Conservation (phyloP, 2,329 filamentous ascomycete species). For the Amesomyces nigricolor region DNA sequence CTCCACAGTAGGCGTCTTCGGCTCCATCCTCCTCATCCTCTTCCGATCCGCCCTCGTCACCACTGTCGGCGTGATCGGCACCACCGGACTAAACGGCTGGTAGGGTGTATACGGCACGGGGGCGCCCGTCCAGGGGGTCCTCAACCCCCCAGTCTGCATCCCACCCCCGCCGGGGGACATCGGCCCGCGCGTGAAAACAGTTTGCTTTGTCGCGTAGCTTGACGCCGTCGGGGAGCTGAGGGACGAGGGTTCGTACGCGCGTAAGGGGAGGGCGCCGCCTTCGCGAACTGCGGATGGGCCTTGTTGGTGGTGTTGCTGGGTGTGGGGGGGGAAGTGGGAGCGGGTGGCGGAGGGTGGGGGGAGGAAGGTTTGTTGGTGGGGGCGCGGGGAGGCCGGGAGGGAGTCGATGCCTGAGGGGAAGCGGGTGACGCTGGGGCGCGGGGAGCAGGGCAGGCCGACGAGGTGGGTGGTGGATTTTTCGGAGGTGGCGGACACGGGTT, state of each 20-base stretch:
- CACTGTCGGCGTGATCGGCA: conserved; percentile 71
- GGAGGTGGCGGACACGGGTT: conserved; percentile 48
- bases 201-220: conserved; percentile 52
- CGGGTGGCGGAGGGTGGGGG: conserved; percentile 22
- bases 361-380: conserved; percentile 38
- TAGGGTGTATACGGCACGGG: conserved; percentile 71
- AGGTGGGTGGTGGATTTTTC: conserved; percentile 47
- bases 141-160: conserved; percentile 52
- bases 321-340: conserved; percentile 3
- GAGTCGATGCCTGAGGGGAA: conserved; percentile 41
- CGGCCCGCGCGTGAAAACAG: conserved; percentile 55
- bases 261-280: conserved; percentile 53
- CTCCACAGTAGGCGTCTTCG: conserved; percentile 56
- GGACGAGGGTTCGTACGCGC: conserved; percentile 53
- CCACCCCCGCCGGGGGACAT: conserved; percentile 55
- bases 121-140: conserved; percentile 55
- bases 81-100: conserved; percentile 69
- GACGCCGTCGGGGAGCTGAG: conserved; percentile 44
- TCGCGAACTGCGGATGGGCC: conserved; percentile 49
- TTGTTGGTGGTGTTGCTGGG: background rate
- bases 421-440: conserved; percentile 39
- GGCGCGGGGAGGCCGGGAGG: conserved; percentile 45
- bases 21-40: conserved; percentile 58
- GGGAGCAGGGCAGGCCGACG: conserved; percentile 48
- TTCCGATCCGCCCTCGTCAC: conserved; percentile 67